Percentiles rank a stretch among this genome's conserved stretches.
Evolutionary conservation across 2,329 filamentous ascomycete genomes (phyloP).

Genomic region (Exophiala alcalophila): DNA sequence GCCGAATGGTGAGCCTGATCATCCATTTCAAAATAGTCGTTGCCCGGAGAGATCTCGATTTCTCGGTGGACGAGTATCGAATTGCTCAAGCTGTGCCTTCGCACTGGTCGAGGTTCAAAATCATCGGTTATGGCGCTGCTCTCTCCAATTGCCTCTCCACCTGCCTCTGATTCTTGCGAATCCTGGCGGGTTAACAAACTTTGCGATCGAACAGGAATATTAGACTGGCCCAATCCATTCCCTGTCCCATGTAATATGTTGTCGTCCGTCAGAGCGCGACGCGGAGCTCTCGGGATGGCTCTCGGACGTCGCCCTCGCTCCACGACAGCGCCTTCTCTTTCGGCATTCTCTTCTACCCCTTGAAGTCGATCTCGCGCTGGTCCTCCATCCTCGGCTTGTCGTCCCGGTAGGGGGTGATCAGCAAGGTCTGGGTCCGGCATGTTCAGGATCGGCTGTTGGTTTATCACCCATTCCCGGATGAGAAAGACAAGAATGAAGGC

Average conservation of each 20-base stretch:
- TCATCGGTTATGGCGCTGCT: constrained; percentile 7
- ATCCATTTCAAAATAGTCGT: background rate
- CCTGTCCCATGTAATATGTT: constrained; percentile 32
- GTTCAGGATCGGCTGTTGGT: constrained; percentile 92
- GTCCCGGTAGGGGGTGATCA: constrained; percentile 33
- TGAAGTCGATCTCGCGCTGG: constrained; percentile 2
- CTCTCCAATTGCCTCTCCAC: constrained; percentile 5
- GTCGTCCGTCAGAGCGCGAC: constrained; percentile 35
- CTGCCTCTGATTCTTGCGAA: background rate
- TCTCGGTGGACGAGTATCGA: constrained; percentile 15
- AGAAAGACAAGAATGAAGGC: constrained; percentile 96
- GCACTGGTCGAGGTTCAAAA: constrained; percentile 6
- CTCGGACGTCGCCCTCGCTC: constrained; percentile 12
- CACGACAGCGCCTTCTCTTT: background rate
- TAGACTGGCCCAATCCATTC: constrained; percentile 13
- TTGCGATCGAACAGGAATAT: constrained; percentile 17
- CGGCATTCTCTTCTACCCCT: constrained; percentile 1
- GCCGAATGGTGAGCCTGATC: constrained; percentile 1
- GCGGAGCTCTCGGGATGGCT: constrained; percentile 16
- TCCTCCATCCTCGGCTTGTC: constrained; percentile 12
- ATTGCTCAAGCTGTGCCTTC: constrained; percentile 16
- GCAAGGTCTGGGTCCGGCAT: constrained; percentile 61
- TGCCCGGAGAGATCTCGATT: constrained; percentile 4
- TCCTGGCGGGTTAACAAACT: constrained; percentile 12
- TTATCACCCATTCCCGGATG: constrained; percentile 95